phyloP scores from a whole-genome alignment of 129 eudicot genomes.

The Dittrichia graveolens region DNA sequence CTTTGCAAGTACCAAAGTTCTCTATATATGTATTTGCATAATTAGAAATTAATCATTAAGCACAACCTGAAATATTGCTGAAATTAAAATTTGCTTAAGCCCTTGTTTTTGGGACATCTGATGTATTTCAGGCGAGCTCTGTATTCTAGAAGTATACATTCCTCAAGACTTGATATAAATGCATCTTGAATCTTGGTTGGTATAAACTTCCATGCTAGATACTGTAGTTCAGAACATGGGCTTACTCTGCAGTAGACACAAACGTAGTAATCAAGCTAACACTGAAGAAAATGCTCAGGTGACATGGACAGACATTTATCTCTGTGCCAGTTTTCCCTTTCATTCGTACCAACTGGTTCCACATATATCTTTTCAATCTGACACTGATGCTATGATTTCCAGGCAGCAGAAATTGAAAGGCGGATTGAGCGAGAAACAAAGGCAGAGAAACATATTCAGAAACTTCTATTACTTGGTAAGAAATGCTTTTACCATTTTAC shows the following conservation, averaged over 20 bases:
- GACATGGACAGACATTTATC: conserved; percentile 9
- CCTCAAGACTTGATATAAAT: conserved; percentile 31
- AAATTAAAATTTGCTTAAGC: conserved; percentile 12
- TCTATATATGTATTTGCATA: background rate
- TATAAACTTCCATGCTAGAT: conserved; percentile 47
- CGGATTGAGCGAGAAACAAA: conserved; percentile 95
- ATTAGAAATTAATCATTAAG: background rate
- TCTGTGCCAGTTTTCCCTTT: conserved; percentile 17
- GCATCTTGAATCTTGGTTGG: conserved; percentile 49
- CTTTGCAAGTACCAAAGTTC: conserved; percentile 13
- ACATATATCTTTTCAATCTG: background rate
- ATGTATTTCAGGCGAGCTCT: conserved; percentile 33
- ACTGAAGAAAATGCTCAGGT: conserved; percentile 84
- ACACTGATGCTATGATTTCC: conserved; percentile 19
- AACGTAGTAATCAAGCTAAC: conserved; percentile 56
- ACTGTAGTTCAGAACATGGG: conserved; percentile 58
- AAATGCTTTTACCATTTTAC: background rate
- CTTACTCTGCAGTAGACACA: conserved; percentile 77
- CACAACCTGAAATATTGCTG: background rate
- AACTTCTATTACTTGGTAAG: conserved; percentile 87
- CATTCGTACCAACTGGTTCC: conserved; percentile 15
- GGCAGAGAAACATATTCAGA: conserved; percentile 93
- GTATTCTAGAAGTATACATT: conserved; percentile 6
- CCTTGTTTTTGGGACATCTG: conserved; percentile 6
- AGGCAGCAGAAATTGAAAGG: conserved; percentile 93